These are phyloP conservation scores for Apiospora malaysiana DNA, from an alignment of 2,329 filamentous ascomycete species.

Conservation along the genomic window DNA sequence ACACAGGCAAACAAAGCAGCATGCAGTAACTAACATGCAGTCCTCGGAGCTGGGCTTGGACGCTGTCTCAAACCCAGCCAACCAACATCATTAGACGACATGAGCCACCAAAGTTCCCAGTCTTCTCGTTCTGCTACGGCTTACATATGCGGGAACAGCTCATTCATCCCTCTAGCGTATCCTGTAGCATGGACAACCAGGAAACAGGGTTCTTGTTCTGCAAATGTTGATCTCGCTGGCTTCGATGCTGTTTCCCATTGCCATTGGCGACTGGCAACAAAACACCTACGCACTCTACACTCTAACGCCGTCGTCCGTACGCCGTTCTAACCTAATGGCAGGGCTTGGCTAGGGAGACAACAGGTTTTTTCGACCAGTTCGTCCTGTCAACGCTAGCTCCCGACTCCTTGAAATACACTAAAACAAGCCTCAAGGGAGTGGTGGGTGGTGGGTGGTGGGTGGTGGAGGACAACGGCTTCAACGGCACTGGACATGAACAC, in stretches of 20 bases:
- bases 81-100: not conserved
- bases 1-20: not conserved
- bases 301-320: not conserved
- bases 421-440: not conserved
- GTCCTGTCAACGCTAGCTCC: not conserved
- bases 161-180: not conserved
- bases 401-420: not conserved
- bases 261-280: not conserved
- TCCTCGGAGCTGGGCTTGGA: not conserved
- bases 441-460: no score
- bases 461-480: not conserved
- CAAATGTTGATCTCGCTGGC: not conserved
- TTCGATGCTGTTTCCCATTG: not conserved
- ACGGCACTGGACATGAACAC: constrained; percentile 15
- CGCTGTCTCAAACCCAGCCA: constrained; percentile 15
- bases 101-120: not conserved
- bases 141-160: constrained; percentile 6
- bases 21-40: constrained; percentile 11
- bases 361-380: constrained; percentile 6
- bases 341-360: not conserved
- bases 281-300: not conserved
- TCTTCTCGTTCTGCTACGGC: not conserved
- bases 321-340: no score
- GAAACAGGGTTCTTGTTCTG: not conserved
- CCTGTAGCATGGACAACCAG: constrained; percentile 1